phyloP scores from a whole-genome alignment of 106 monocot species.

The Iris macrosiphon region DNA sequence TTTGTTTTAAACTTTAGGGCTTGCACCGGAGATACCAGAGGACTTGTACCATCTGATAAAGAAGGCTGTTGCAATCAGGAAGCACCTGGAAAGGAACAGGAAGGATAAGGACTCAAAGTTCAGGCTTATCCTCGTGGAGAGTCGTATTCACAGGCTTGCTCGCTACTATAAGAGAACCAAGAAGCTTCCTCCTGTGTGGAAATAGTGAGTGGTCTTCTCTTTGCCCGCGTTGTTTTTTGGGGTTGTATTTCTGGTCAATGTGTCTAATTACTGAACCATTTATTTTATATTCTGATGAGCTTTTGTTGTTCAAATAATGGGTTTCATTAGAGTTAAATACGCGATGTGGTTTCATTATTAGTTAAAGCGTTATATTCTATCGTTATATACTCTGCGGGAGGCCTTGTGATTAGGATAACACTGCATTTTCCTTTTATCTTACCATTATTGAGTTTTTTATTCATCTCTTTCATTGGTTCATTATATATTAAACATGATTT shows the following conservation, averaged over 20 bases:
- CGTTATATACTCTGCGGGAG: too few relatives aligned
- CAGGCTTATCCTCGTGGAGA: conserved; percentile 57
- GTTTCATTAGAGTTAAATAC: too few relatives aligned
- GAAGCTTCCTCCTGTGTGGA: conserved; percentile 67
- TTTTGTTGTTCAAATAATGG: too few relatives aligned
- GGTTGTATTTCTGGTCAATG: neutral
- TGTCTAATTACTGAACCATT: neutral
- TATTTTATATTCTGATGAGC: too few relatives aligned
- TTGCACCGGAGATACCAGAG: conserved; percentile 63
- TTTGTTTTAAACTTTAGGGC: conserved; percentile 7
- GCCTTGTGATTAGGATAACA: too few relatives aligned
- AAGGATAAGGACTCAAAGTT: conserved; percentile 58
- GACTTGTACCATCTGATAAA: conserved; percentile 56
- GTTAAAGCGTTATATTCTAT: too few relatives aligned
- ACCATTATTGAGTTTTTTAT: too few relatives aligned
- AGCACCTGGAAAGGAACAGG: conserved; percentile 61
- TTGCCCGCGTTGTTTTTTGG: neutral
- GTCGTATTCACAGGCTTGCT: conserved; percentile 55
- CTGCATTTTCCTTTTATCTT: too few relatives aligned
- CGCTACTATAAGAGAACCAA: conserved; percentile 66
- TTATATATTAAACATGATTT: too few relatives aligned
- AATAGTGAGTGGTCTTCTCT: conserved; percentile 33
- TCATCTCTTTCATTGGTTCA: too few relatives aligned
- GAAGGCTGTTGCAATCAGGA: conserved; percentile 56
- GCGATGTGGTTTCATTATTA: too few relatives aligned